These are phyloP conservation scores for Pouteria campechiana DNA, from an alignment of 179 eudicot genomes.

Conservation along the genomic window DNA sequence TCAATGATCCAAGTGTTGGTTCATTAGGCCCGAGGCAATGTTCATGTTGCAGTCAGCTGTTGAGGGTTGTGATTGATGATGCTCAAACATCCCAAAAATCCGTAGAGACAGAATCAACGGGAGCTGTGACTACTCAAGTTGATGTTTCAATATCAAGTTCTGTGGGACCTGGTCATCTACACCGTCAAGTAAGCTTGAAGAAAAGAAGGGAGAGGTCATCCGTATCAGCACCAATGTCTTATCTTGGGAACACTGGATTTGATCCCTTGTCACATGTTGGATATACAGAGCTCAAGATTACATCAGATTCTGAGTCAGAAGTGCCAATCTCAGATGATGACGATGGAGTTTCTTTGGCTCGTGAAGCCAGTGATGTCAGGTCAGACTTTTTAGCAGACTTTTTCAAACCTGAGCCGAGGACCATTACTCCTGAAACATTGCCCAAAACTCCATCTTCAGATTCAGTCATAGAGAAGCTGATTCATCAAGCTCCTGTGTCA, in stretches of 20 bases:
- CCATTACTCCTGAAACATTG: conserved; percentile 6
- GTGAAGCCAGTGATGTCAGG: conserved; percentile 8
- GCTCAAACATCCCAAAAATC: too few species aligned
- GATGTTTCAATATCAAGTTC: conserved; percentile 56
- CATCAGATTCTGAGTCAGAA: conserved; percentile 64
- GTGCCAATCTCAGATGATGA: conserved; percentile 55
- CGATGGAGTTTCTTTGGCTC: conserved; percentile 14
- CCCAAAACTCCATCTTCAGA: conserved; percentile 16
- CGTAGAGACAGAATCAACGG: too few species aligned
- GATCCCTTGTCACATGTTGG: conserved; percentile 47
- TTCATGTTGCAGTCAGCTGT: conserved; percentile 50
- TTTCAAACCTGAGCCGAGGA: conserved; percentile 5
- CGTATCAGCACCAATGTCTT: conserved; percentile 15
- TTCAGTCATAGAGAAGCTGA: conserved; percentile 7
- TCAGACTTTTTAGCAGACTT: conserved; percentile 5
- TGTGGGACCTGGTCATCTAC: conserved; percentile 42
- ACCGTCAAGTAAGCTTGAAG: conserved; percentile 46
- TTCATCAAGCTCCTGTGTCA: conserved; percentile 9
- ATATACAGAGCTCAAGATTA: conserved; percentile 47
- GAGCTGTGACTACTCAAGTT: conserved; percentile 34
- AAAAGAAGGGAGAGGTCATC: conserved; percentile 39
- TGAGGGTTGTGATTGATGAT: conserved; percentile 21
- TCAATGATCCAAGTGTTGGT: conserved; percentile 19
- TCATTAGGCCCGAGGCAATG: conserved; percentile 31
- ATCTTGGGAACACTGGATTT: conserved; percentile 14